Conservation (phyloP, 2,329 filamentous ascomycete genomes). For the Madurella fahalii region DNA sequence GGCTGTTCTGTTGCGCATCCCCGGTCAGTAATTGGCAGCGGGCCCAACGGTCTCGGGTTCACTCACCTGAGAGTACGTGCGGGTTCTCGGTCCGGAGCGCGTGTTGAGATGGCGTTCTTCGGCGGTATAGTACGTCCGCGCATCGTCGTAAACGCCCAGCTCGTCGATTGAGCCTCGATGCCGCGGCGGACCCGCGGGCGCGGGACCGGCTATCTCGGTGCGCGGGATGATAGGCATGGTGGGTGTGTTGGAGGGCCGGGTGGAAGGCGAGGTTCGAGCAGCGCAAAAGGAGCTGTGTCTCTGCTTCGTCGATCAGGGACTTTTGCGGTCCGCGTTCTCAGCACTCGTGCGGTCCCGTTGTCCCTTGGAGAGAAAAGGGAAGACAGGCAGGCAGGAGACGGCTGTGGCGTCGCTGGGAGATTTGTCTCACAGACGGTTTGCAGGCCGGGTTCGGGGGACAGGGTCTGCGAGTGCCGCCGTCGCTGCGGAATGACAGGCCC, state of each 20-base stretch:
- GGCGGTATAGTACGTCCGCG: constrained; percentile 55
- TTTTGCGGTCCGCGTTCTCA: too few relatives aligned
- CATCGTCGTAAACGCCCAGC: constrained; percentile 50
- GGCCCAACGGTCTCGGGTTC: background rate
- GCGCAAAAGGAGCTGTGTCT: background rate
- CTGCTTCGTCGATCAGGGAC: background rate
- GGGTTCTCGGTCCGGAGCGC: constrained; percentile 46
- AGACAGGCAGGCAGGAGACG: background rate
- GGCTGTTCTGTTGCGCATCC: constrained; percentile 42
- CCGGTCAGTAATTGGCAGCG: constrained; percentile 28
- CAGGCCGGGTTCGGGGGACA: constrained; percentile 3
- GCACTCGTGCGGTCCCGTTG: background rate
- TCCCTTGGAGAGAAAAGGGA: background rate
- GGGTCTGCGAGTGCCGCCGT: constrained; percentile 7
- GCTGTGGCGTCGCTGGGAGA: constrained; percentile 10
- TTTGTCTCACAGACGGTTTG: constrained; percentile 11
- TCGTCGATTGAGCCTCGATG: constrained; percentile 43
- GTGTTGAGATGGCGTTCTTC: constrained; percentile 49
- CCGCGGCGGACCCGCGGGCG: constrained; percentile 11
- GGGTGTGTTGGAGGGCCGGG: background rate
- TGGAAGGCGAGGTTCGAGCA: background rate
- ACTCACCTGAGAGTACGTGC: constrained; percentile 54
- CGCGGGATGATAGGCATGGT: constrained; percentile 13
- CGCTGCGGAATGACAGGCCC: constrained; percentile 1
- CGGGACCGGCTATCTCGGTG: constrained; percentile 15